Base-by-base conservation (phyloP, 2,329 filamentous ascomycete genomes). In the Fusarium guadeloupense region DNA sequence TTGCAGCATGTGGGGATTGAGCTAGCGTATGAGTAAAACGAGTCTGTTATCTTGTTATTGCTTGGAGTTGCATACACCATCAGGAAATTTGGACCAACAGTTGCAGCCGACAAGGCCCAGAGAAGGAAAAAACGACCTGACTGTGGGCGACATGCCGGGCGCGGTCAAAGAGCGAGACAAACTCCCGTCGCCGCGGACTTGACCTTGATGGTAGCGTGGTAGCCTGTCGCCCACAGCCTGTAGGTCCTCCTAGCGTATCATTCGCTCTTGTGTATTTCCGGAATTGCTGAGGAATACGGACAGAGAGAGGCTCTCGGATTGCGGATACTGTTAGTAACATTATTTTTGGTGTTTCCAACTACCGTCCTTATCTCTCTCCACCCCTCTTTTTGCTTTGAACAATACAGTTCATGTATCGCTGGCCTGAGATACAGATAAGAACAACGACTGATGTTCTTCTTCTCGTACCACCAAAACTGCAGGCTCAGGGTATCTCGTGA, bases 1-100 rank as follows among this genome's bases (percentile, higher is more conserved):
- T 70, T 70, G 64, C 62, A 63, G 65, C 54, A 66, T 62, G 68
- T 69, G 68, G 68, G 68, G 66, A 12, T 31, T 31, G 14, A 31
- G 28, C 28, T 31, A 31, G 28, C 28, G 28, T 43, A 48, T 41
- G 16, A 28, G 26, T 10, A 39, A 54, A 47, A 41, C 31, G 45
- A 43, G 34, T n/a, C 23, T 35, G 16, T n/a, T 31, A 13, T 31
- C 13, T n/a, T 6, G 13, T 42, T 57, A 45, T 55, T 55, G 38
- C 59, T 63, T 40, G 38, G 34, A 58, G 58, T 48, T 65, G 62
- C 62, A 65, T 66, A 64, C 51, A 52, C 45, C 47, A 59, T 54
- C 54, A 59, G 54, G 17, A 40, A 35, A 59, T 59, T 59, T 58
- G 54, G 37, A 45, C 55, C 54, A 59, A 59, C 59, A 44, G 52